Base-by-base conservation (phyloP, 345 rosid species). In the Aquilaria malaccensis region DNA sequence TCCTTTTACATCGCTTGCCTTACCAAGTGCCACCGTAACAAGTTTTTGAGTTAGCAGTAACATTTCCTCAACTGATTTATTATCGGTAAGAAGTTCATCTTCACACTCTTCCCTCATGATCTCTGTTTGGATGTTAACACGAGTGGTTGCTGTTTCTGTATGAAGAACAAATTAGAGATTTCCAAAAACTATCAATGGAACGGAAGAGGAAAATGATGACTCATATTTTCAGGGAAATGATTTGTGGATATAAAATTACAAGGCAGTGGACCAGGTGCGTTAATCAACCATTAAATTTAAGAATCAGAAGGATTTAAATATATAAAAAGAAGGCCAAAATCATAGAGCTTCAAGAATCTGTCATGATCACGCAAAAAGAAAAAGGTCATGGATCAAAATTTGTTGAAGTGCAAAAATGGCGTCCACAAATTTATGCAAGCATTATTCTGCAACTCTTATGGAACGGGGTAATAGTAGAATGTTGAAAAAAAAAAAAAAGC, bases 221-320 rank as follows among this genome's bases (percentile, higher is more conserved):
- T 56, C 48, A 56, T 49, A 55, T 22, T 22, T 22, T 22, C 22
- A 22, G 22, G 22, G 54, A 59, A 64, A 61, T 50, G 66, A 64
- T 62, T 37, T 58, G 45, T 55, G 41, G 46, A 37, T 62, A 76
- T 48, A 80, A 75, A 83, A 82, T 56, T 58, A 22, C 49, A 68
- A 70, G 65, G 79, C 72, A 77, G 80, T 54, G 84, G 86, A 79
- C 95, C 80, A 78, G 98, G 83, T 87, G 81, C 79, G 78, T 70
- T 71, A 71, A 84, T 63, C 45, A 49, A 56, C 54, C 55, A 46
- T 65, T 58, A 66, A 66, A 68, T 37, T 61, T 69, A 22, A 22
- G 22, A 22, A 22, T 22, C 22, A 59, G 51, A 60, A 52, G 52
- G 53, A 72, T 62, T n/a, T 33, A 68, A 59, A 69, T 66, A 78